Evolutionary conservation across 225 moss, liverwort and hornwort genomes (phyloP).

Genomic region (Pseudoscleropodium purum): DNA sequence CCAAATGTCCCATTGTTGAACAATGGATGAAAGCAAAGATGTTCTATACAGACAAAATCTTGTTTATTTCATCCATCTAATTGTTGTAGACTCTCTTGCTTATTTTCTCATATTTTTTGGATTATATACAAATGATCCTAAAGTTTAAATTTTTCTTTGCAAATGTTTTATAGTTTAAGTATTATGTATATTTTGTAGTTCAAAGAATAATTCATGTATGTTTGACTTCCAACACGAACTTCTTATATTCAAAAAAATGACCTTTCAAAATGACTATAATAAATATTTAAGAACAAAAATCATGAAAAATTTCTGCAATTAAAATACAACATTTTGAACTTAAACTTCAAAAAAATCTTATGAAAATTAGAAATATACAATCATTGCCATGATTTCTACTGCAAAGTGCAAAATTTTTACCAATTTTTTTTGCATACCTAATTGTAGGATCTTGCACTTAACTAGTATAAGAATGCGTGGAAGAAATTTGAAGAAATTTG

Average conservation of each 20-base stretch:
- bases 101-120: background rate
- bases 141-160: background rate
- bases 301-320: too few relatives aligned
- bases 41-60: rapidly evolving
- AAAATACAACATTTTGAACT: background rate
- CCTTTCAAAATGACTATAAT: background rate
- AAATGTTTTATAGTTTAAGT: background rate
- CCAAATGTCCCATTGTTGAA: background rate
- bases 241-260: background rate
- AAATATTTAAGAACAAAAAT: background rate
- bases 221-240: background rate
- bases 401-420: too few relatives aligned
- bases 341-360: background rate
- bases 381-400: too few relatives aligned
- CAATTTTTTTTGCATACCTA: too few relatives aligned
- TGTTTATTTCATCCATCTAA: background rate
- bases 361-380: background rate
- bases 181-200: background rate
- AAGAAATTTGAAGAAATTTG: too few relatives aligned
- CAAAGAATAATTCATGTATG: background rate
- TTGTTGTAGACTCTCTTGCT: background rate
- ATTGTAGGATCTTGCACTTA: too few relatives aligned
- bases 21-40: background rate
- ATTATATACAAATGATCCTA: background rate
- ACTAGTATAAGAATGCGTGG: too few relatives aligned